Conservation (phyloP, 768 basidiomycete species). For the Rhizopogon vesiculosus region DNA sequence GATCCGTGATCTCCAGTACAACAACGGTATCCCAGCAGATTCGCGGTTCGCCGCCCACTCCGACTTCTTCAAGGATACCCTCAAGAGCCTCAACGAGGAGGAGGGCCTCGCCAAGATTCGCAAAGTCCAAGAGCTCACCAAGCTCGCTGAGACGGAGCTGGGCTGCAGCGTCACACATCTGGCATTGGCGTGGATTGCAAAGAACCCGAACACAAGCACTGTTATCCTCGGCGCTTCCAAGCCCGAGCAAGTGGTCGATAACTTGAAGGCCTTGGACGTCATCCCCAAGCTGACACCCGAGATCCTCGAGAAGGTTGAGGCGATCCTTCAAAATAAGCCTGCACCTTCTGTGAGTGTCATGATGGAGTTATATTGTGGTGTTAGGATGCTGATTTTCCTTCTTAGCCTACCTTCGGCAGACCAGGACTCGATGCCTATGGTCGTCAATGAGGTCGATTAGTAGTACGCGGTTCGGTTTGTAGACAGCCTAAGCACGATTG, state of each 20-base stretch:
- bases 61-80: constrained; percentile 40
- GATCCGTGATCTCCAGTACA: constrained; percentile 27
- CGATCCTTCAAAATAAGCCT: constrained; percentile 41
- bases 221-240: constrained; percentile 46
- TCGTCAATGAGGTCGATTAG: constrained; percentile 9
- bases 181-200: constrained; percentile 53
- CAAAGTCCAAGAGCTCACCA: constrained; percentile 44
- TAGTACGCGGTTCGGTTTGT: neutral
- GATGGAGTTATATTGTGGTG: neutral
- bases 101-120: constrained; percentile 41
- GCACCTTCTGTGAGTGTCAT: constrained; percentile 20
- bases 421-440: constrained; percentile 24
- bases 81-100: constrained; percentile 37
- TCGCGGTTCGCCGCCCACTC: constrained; percentile 47
- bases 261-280: constrained; percentile 48
- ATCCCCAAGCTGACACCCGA: constrained; percentile 51
- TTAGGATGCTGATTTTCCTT: neutral
- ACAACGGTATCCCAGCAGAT: constrained; percentile 45
- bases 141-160: constrained; percentile 41
- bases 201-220: constrained; percentile 44
- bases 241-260: constrained; percentile 43
- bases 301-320: constrained; percentile 46
- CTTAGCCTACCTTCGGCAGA: constrained; percentile 22
- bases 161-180: constrained; percentile 43
- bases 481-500: neutral